These are phyloP conservation scores for Cerioporus squamosus DNA, from an alignment of 1,284 basidiomycete species.

Conservation along the genomic window DNA sequence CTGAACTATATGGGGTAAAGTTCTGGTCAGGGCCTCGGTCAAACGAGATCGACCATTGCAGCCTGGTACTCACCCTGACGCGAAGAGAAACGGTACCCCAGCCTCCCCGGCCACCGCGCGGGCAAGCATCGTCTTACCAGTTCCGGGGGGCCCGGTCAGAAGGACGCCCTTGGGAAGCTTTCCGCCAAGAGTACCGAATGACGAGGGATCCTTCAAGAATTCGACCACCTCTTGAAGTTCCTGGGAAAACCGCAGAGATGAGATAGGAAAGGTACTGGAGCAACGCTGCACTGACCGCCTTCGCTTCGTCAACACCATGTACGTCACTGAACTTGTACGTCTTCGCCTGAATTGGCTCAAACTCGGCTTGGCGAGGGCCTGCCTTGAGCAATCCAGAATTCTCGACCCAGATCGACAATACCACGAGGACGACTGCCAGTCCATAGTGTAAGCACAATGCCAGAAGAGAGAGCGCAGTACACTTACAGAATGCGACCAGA, in stretches of 20 bases:
- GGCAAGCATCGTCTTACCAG: constrained; percentile 96
- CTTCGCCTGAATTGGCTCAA: constrained; percentile 78
- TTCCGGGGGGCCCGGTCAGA: constrained; percentile 89
- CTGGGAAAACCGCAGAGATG: constrained; percentile 38
- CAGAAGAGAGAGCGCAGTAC: background rate
- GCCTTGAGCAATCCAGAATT: constrained; percentile 92
- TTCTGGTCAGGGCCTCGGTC: background rate
- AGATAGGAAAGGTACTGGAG: background rate
- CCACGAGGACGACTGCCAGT: constrained; percentile 71
- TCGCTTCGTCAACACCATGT: constrained; percentile 94
- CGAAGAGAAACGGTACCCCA: constrained; percentile 91
- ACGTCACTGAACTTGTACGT: constrained; percentile 91
- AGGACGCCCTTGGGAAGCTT: constrained; percentile 92
- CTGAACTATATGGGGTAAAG: constrained; percentile 61
- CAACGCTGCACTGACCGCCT: constrained; percentile 56
- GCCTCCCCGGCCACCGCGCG: constrained; percentile 97
- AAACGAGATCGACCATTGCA: background rate
- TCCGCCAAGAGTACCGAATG: constrained; percentile 88
- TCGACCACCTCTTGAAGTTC: constrained; percentile 93
- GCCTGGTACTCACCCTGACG: constrained; percentile 63
- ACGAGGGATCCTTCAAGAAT: constrained; percentile 89
- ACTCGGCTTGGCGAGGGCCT: constrained; percentile 76
- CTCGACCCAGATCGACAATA: constrained; percentile 88
- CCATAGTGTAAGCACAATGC: constrained; percentile 52
- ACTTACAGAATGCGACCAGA: constrained; percentile 33